Evolutionary conservation across 2,329 filamentous ascomycete species (phyloP).

Genomic region (Colletotrichum abscissum): DNA sequence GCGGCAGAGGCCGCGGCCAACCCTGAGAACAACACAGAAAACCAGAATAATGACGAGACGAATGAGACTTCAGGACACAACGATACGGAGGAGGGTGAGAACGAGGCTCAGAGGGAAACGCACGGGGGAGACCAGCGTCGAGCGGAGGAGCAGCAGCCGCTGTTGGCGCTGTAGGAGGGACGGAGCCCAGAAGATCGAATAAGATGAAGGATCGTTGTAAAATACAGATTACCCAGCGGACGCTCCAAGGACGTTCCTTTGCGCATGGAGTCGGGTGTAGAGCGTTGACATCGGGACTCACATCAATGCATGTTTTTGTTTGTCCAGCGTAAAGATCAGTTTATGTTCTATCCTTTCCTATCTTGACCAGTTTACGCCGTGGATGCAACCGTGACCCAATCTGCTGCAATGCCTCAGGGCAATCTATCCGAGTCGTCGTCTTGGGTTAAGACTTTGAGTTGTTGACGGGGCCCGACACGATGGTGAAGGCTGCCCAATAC

Average conservation of each 20-base stretch:
- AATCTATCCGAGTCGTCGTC: not conserved
- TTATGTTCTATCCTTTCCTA: not conserved
- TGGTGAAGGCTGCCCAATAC: no score
- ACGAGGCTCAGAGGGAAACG: not conserved
- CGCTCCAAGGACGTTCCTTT: conserved; percentile 13
- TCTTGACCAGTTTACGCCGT: not conserved
- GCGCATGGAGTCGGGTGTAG: conserved; percentile 31
- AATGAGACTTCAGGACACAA: conserved; percentile 2
- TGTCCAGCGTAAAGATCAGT: not conserved
- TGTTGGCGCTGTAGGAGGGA: conserved; percentile 10
- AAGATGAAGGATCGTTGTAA: conserved; percentile 4
- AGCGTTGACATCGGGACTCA: conserved; percentile 16
- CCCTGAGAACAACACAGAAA: conserved; percentile 9
- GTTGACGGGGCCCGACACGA: no score
- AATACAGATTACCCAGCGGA: conserved; percentile 29
- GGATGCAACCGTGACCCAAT: not conserved
- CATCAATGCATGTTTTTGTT: conserved; percentile 9
- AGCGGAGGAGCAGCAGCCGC: conserved; percentile 26
- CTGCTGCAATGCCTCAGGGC: no score
- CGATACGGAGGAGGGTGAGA: not conserved
- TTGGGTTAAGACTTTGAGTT: not conserved
- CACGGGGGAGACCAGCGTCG: conserved; percentile 18
- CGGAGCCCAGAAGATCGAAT: not conserved
- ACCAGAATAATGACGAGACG: conserved; percentile 17
- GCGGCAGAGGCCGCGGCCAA: conserved; percentile 45